Conservation (phyloP, 129 eudicot genomes). For the Mikania micrantha region DNA sequence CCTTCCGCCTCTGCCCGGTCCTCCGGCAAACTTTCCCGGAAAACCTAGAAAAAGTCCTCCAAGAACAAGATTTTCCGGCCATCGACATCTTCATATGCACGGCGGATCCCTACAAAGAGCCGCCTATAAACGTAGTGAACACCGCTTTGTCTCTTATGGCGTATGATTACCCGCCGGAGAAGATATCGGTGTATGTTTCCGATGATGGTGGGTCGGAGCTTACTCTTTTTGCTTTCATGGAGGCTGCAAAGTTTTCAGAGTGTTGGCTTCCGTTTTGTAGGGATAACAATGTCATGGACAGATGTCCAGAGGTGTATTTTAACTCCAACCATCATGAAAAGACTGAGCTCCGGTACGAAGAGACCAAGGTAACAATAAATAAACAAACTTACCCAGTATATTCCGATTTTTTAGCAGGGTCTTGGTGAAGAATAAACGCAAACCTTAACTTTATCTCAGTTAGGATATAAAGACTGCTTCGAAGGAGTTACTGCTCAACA, state of each 20-base stretch:
- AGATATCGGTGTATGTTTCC: slow-evolving; percentile 70
- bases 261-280: slow-evolving; percentile 73
- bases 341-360: slow-evolving; percentile 9
- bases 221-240: slow-evolving; percentile 71
- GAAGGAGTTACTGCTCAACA: no score
- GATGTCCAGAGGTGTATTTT: slow-evolving; percentile 67
- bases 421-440: no score
- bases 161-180: slow-evolving; percentile 68
- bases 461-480: no score
- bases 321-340: not conserved
- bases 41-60: slow-evolving; percentile 25
- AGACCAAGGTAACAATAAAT: slow-evolving; percentile 66
- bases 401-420: no score
- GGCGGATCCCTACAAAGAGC: slow-evolving; percentile 68
- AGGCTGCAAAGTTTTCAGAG: slow-evolving; percentile 67
- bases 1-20: slow-evolving; percentile 46
- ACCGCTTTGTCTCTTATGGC: slow-evolving; percentile 72
- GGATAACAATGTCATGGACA: slow-evolving; percentile 39
- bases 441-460: no score
- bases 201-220: slow-evolving; percentile 77
- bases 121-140: slow-evolving; percentile 50
- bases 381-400: no score
- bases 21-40: slow-evolving; percentile 37
- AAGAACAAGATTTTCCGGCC: slow-evolving; percentile 35
- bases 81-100: slow-evolving; percentile 69